phyloP scores from a whole-genome alignment of 257 asterid species.

The Echites panduratus region DNA sequence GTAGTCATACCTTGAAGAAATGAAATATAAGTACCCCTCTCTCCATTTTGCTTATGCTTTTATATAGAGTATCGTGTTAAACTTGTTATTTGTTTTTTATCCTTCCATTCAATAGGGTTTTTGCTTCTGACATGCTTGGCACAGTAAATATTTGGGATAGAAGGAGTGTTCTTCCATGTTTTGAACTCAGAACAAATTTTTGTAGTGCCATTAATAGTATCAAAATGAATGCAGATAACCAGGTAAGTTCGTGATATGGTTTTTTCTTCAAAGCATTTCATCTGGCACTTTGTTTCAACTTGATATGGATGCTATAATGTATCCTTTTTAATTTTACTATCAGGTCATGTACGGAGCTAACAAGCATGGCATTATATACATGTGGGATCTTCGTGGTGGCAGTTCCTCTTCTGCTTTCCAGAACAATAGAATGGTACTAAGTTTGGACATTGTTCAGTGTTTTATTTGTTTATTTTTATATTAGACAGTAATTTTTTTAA shows the following conservation, averaged over 20 bases:
- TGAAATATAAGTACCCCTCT: neutral
- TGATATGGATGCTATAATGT: neutral
- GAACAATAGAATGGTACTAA: constrained; percentile 58
- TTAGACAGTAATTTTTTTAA: constrained; percentile 3
- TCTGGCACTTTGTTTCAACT: neutral
- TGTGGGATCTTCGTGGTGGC: constrained; percentile 98
- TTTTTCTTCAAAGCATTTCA: neutral
- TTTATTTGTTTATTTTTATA: neutral
- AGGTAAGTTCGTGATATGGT: constrained; percentile 35
- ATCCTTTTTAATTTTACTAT: constrained; percentile 13
- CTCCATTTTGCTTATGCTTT: neutral
- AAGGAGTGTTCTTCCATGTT: constrained; percentile 71
- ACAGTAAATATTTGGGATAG: constrained; percentile 84
- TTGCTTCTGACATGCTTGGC: constrained; percentile 84
- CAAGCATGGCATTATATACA: constrained; percentile 59
- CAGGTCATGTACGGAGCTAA: constrained; percentile 90
- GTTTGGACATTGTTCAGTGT: constrained; percentile 5
- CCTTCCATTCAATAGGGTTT: constrained; percentile 43
- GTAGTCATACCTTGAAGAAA: neutral
- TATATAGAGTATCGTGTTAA: neutral
- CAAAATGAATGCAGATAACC: constrained; percentile 64
- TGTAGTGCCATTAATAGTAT: constrained; percentile 62
- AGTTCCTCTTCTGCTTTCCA: constrained; percentile 58
- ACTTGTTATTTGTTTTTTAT: neutral
- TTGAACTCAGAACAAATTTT: constrained; percentile 59